These are phyloP conservation scores for Rhodotorula sp. DNA, from an alignment of 1,284 basidiomycete genomes.

Conservation along the genomic window DNA sequence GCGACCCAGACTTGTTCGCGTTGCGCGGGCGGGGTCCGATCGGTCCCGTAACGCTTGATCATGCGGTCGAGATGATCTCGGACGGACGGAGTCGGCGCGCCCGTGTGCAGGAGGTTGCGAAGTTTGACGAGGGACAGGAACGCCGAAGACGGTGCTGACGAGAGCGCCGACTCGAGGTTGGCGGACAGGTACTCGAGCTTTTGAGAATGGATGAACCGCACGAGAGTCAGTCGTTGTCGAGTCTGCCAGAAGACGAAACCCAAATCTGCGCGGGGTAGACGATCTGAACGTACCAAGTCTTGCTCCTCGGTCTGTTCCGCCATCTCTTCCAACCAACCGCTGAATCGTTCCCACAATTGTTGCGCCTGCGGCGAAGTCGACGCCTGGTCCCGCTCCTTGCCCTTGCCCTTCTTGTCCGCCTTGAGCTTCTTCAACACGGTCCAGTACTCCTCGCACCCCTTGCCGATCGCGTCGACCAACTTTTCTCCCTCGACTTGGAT, in stretches of 20 bases:
- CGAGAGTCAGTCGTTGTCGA: no score
- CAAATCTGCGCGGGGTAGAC: no score
- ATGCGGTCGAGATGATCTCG: constrained; percentile 15
- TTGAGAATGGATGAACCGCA: no score
- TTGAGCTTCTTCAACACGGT: constrained; percentile 19
- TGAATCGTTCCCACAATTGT: constrained; percentile 35
- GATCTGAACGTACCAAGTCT: constrained; percentile 27
- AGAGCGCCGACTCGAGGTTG: constrained; percentile 25
- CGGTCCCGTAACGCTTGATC: constrained; percentile 16
- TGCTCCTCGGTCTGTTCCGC: constrained; percentile 15
- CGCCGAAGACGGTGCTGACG: constrained; percentile 28
- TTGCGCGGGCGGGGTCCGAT: constrained; percentile 3
- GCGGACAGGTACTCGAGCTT: constrained; percentile 32
- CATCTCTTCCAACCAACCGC: constrained; percentile 33
- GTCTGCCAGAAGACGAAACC: constrained; percentile 16
- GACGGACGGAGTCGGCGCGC: background rate
- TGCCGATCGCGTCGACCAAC: constrained; percentile 40
- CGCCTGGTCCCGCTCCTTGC: constrained; percentile 19
- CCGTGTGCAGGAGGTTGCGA: constrained; percentile 26
- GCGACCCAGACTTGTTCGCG: constrained; percentile 36
- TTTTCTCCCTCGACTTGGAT: constrained; percentile 34
- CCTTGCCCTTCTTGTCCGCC: constrained; percentile 23
- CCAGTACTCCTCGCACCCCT: constrained; percentile 34
- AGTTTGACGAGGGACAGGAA: constrained; percentile 32
- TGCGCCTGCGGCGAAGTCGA: background rate